These are phyloP conservation scores for Talaromyces pinophilus DNA, from an alignment of 2,329 filamentous ascomycete species.

Conservation along the genomic window DNA sequence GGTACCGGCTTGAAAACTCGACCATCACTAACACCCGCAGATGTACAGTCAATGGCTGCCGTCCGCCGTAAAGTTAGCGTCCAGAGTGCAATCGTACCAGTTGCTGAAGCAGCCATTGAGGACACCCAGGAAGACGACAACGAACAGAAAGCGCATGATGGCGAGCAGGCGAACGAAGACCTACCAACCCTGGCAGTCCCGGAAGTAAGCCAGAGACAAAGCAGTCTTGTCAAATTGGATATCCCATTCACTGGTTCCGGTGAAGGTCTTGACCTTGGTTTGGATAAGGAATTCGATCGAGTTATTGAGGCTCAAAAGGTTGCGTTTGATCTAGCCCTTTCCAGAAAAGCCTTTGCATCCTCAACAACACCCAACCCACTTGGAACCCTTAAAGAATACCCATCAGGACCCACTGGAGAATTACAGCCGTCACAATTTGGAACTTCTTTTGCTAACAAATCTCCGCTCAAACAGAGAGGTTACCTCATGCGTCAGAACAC, in stretches of 20 bases:
- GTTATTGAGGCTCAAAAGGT: conserved; percentile 98
- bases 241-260: conserved; percentile 70
- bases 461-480: conserved; percentile 71
- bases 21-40: conserved; percentile 81
- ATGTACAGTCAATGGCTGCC: conserved; percentile 81
- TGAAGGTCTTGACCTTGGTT: conserved; percentile 74
- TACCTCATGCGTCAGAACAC: conserved; percentile 99
- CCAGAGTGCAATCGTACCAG: conserved; percentile 55
- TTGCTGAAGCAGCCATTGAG: conserved; percentile 29
- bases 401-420: conserved; percentile 30
- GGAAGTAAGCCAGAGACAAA: conserved; percentile 56
- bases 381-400: conserved; percentile 26
- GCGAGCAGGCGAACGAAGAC: conserved; percentile 23
- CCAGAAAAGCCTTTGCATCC: conserved; percentile 34
- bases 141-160: conserved; percentile 19
- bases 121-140: conserved; percentile 27
- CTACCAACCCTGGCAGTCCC: conserved; percentile 27
- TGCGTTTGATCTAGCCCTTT: conserved; percentile 55
- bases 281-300: conserved; percentile 90
- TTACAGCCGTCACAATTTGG: conserved; percentile 34
- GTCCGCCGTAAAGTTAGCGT: conserved; percentile 81
- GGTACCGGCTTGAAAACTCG: conserved; percentile 86
- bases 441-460: conserved; percentile 60
- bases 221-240: conserved; percentile 78
- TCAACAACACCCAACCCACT: conserved; percentile 23